Percentiles rank a stretch among this genome's conserved stretches.
These are phyloP conservation scores for Pisolithus orientalis DNA, from an alignment of 768 basidiomycete genomes.

Conservation along the genomic window DNA sequence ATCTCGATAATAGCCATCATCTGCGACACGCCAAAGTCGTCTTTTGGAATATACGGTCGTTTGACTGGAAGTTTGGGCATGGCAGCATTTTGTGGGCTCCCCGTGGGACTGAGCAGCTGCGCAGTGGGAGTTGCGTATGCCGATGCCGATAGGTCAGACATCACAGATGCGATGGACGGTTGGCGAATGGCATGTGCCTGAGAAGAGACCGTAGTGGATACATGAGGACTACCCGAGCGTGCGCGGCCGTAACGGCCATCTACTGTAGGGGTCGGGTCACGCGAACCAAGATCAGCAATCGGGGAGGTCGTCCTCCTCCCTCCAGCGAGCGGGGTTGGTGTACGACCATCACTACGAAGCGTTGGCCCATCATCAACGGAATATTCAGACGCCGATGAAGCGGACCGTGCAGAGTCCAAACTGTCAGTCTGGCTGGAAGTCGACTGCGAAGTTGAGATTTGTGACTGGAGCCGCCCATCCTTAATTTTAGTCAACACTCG, in stretches of 20 bases:
- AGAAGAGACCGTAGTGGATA: conserved; percentile 23
- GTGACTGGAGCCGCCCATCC: conserved; percentile 44
- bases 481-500: conserved; percentile 73
- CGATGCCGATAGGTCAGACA: conserved; percentile 51
- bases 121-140: conserved; percentile 39
- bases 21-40: conserved; percentile 80
- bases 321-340: conserved; percentile 24
- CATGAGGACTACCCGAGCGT: conserved; percentile 18
- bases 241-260: conserved; percentile 10
- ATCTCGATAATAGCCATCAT: conserved; percentile 89
- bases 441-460: conserved; percentile 10
- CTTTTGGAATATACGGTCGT: conserved; percentile 50
- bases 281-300: conserved; percentile 15
- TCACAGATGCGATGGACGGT: conserved; percentile 68
- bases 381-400: conserved; percentile 46
- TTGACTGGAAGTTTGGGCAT: conserved; percentile 32
- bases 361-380: conserved; percentile 39
- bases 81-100: conserved; percentile 12
- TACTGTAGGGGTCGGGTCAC: conserved; percentile 23
- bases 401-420: conserved; percentile 22
- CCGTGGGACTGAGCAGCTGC: conserved; percentile 23
- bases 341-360: conserved; percentile 14
- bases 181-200: conserved; percentile 39
- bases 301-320: conserved; percentile 18
- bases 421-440: conserved; percentile 16